A percentile compares a stretch with the other conserved stretches of the same genome.
phyloP scores from a whole-genome alignment of 129 eudicot genomes.

The Daucus carota region DNA sequence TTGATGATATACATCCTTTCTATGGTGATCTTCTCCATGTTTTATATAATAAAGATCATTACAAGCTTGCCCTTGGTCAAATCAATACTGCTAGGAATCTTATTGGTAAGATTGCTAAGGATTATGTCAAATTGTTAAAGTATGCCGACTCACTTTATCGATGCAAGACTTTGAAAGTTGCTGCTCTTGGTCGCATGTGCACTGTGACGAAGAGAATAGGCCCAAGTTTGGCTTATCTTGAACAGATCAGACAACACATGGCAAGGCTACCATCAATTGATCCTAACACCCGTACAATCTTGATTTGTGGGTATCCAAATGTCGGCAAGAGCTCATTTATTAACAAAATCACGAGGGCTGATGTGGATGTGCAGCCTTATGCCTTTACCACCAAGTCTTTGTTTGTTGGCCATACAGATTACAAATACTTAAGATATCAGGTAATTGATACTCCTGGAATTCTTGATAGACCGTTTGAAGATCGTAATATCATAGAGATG shows the following conservation, averaged over 20 bases:
- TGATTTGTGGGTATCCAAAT: constrained; percentile 96
- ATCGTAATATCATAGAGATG: constrained; percentile 94
- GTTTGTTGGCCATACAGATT: constrained; percentile 92
- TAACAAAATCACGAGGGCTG: constrained; percentile 88
- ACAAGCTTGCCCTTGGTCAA: constrained; percentile 95
- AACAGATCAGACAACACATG: constrained; percentile 92
- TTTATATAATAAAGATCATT: constrained; percentile 84
- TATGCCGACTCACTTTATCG: constrained; percentile 89
- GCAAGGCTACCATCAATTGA: constrained; percentile 91
- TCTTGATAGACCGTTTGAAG: constrained; percentile 88
- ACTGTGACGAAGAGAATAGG: constrained; percentile 77
- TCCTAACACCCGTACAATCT: constrained; percentile 74
- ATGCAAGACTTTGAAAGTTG: constrained; percentile 82
- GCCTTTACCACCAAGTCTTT: constrained; percentile 94
- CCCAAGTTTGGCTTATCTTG: constrained; percentile 92
- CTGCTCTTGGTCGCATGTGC: constrained; percentile 98
- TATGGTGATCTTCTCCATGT: constrained; percentile 91
- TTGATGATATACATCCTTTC: constrained; percentile 86
- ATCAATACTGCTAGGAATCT: constrained; percentile 85
- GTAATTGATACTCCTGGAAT: constrained; percentile 96
- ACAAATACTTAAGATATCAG: constrained; percentile 80
- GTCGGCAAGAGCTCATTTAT: constrained; percentile 95
- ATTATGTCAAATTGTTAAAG: constrained; percentile 76
- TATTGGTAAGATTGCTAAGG: constrained; percentile 73
- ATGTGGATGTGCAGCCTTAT: constrained; percentile 93